These are phyloP conservation scores for Sanguinoderma infundibulare DNA, from an alignment of 1,284 basidiomycete species.

Conservation along the genomic window DNA sequence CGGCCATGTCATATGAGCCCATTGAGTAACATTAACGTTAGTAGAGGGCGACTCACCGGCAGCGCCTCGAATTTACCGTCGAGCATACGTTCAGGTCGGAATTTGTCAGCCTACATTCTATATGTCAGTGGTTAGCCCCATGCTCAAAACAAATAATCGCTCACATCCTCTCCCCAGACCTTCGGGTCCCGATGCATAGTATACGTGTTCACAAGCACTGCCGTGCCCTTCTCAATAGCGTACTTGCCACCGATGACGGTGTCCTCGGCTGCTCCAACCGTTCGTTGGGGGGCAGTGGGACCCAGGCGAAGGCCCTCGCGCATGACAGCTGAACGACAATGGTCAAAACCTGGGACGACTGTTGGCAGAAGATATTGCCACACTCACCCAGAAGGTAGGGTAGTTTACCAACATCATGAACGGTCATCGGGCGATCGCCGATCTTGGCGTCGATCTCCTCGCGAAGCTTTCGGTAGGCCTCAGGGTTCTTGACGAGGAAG, in stretches of 20 bases:
- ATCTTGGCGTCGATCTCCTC: constrained; percentile 51
- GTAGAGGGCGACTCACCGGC: constrained; percentile 32
- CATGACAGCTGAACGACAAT: constrained; percentile 41
- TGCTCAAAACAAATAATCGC: constrained; percentile 17
- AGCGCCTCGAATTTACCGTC: constrained; percentile 48
- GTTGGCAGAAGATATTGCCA: not conserved
- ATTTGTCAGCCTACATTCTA: constrained; percentile 37
- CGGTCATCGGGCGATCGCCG: constrained; percentile 40
- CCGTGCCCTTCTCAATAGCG: constrained; percentile 38
- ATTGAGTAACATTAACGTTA: not conserved
- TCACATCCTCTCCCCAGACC: constrained; percentile 53
- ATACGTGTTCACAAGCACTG: constrained; percentile 38
- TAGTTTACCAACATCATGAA: constrained; percentile 47
- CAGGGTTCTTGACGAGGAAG: constrained; percentile 49
- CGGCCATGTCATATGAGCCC: too few species aligned
- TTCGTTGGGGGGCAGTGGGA: constrained; percentile 44
- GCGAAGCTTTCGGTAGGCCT: constrained; percentile 46
- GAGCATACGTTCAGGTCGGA: constrained; percentile 52
- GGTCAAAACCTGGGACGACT: not conserved
- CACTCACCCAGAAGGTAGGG: constrained; percentile 45
- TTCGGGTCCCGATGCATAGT: constrained; percentile 46
- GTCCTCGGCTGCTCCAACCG: constrained; percentile 40
- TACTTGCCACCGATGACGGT: constrained; percentile 44
- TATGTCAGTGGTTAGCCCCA: not conserved
- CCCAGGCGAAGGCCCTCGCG: constrained; percentile 51